These are phyloP conservation scores for Fusarium siculi DNA, from an alignment of 2,329 filamentous ascomycete species.

Conservation along the genomic window DNA sequence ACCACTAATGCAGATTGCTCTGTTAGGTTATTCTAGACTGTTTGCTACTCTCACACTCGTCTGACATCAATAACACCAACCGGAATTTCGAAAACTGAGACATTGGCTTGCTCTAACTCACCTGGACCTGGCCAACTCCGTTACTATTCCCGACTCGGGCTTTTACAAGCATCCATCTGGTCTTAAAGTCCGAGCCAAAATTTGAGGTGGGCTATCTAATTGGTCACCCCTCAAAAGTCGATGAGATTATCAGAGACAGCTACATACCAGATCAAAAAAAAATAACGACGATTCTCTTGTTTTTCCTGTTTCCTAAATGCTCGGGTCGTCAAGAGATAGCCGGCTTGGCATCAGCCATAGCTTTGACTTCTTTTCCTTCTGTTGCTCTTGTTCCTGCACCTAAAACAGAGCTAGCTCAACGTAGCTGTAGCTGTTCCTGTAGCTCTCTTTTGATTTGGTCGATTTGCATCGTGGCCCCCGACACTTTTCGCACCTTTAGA, in stretches of 20 bases:
- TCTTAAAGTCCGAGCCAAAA: not conserved
- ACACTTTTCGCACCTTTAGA: slow-evolving; percentile 5
- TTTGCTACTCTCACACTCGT: not conserved
- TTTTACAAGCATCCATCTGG: slow-evolving; percentile 2
- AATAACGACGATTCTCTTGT: not conserved
- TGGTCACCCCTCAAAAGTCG: slow-evolving; percentile 1
- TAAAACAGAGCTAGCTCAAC: slow-evolving; percentile 9
- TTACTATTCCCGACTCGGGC: slow-evolving; percentile 15
- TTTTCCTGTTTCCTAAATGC: slow-evolving; percentile 15
- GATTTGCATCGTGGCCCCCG: slow-evolving; percentile 16
- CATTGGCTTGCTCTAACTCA: not conserved
- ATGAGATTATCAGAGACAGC: not conserved
- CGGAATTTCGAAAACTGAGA: not conserved
- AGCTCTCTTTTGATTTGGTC: slow-evolving; percentile 7
- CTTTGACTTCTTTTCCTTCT: not conserved
- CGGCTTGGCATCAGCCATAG: slow-evolving; percentile 30
- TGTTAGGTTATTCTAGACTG: not conserved
- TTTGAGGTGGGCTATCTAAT: not conserved
- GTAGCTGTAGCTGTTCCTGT: slow-evolving; percentile 1
- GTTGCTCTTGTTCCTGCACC: slow-evolving; percentile 24
- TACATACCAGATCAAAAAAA: slow-evolving; percentile 8
- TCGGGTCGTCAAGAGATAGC: slow-evolving; percentile 27
- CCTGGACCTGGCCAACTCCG: slow-evolving; percentile 1
- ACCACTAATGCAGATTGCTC: slow-evolving; percentile 21
- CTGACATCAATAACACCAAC: not conserved